Evolutionary conservation across 768 basidiomycete species (phyloP).

Genomic region (Pleurotus giganteus): DNA sequence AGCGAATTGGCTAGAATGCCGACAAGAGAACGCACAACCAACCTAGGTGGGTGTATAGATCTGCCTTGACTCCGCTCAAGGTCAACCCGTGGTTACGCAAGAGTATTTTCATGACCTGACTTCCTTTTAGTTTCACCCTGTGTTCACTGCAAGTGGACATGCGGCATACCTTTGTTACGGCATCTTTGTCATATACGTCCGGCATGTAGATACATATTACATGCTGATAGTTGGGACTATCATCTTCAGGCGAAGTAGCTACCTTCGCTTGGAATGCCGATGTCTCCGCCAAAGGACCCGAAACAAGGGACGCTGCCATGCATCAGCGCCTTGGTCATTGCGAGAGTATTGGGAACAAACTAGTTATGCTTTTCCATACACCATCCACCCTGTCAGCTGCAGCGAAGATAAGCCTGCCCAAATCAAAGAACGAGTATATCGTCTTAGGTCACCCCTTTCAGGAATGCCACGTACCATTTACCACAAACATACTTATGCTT

Average conservation of each 20-base stretch:
- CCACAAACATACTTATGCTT: conserved; percentile 54
- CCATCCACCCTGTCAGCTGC: conserved; percentile 58
- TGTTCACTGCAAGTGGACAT: background rate
- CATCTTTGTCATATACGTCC: conserved; percentile 63
- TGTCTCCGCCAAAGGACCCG: conserved; percentile 61
- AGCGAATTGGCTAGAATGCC: background rate
- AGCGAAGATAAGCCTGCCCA: conserved; percentile 63
- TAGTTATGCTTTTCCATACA: conserved; percentile 61
- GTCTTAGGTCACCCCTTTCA: background rate
- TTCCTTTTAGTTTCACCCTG: conserved; percentile 6
- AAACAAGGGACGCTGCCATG: conserved; percentile 55
- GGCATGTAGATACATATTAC: conserved; percentile 73
- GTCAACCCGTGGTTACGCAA: conserved; percentile 63
- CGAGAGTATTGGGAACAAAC: conserved; percentile 32
- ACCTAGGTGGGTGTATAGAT: conserved; percentile 68
- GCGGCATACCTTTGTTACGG: conserved; percentile 47
- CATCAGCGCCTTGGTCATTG: background rate
- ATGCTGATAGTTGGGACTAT: conserved; percentile 53
- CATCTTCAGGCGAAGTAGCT: conserved; percentile 53
- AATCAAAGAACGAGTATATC: conserved; percentile 3
- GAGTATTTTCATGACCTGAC: conserved; percentile 67
- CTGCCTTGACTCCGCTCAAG: conserved; percentile 68
- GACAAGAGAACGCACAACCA: background rate
- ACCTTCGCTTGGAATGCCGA: conserved; percentile 60
- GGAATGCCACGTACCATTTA: conserved; percentile 55